Conservation (phyloP, 2,329 filamentous ascomycete genomes). For the Cephalotrichum gorgonifer region DNA sequence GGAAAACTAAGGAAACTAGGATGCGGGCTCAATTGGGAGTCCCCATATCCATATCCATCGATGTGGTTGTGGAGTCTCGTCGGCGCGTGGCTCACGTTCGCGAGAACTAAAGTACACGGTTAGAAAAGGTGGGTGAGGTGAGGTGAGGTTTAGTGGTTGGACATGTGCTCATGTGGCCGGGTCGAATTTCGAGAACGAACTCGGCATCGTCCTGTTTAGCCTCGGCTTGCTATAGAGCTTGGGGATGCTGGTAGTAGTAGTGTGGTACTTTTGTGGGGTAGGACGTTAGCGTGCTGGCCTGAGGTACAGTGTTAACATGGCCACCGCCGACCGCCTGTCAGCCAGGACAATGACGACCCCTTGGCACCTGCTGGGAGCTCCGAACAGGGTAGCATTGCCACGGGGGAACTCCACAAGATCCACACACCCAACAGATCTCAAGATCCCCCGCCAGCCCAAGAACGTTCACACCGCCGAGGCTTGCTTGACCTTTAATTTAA, state of each 20-base stretch:
- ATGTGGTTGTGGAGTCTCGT: background rate
- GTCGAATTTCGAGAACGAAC: background rate
- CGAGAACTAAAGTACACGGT: background rate
- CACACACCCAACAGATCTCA: background rate
- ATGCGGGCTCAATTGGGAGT: background rate
- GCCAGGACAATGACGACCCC: background rate
- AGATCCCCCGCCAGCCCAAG: background rate
- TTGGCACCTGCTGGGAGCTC: background rate
- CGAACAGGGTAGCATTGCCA: background rate
- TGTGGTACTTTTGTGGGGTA: background rate
- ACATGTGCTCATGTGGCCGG: slow-evolving; percentile 2
- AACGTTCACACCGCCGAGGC: slow-evolving; percentile 1
- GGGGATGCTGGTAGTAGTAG: background rate
- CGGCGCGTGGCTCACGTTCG: background rate
- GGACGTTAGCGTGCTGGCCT: background rate
- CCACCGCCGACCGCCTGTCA: background rate
- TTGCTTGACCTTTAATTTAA: slow-evolving; percentile 1
- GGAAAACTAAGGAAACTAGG: background rate
- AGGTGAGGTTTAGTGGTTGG: background rate
- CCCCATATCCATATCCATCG: no score
- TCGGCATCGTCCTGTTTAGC: background rate
- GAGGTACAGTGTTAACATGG: background rate
- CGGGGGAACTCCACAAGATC: background rate
- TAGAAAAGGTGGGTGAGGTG: background rate
- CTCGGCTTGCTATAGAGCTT: background rate